Conservation (phyloP, 495 filamentous ascomycete genomes). For the Lasiosphaeris hirsuta region DNA sequence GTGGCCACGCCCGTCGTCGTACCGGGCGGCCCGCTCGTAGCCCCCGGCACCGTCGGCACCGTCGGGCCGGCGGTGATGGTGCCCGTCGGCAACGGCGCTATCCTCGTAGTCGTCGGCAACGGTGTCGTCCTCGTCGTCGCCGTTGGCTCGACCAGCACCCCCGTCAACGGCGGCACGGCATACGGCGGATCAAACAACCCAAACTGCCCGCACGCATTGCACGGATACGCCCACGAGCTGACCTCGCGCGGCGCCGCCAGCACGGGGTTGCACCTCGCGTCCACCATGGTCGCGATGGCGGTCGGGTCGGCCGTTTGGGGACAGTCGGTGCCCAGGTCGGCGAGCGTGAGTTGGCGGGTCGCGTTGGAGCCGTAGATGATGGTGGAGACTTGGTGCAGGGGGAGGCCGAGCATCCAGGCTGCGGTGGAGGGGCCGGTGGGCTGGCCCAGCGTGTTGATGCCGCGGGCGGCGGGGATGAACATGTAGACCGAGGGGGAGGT, state of each 20-base stretch:
- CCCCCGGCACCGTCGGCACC: too few relatives aligned
- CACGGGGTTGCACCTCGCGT: constrained; percentile 27
- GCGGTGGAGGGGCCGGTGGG: constrained; percentile 22
- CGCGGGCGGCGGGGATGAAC: constrained; percentile 27
- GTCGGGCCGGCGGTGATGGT: too few relatives aligned
- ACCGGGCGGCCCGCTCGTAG: too few relatives aligned
- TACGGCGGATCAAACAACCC: constrained; percentile 35
- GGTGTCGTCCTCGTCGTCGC: background rate
- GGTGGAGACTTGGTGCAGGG: constrained; percentile 30
- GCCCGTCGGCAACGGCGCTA: too few relatives aligned
- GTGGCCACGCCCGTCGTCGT: too few relatives aligned
- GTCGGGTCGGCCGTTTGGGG: constrained; percentile 19
- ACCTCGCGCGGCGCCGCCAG: constrained; percentile 27
- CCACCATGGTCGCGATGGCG: constrained; percentile 27
- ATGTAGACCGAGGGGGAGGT: constrained; percentile 42
- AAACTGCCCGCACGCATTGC: constrained; percentile 30
- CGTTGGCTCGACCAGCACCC: constrained; percentile 18
- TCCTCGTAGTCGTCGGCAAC: too few relatives aligned
- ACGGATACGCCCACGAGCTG: constrained; percentile 27
- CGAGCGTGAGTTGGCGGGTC: constrained; percentile 29
- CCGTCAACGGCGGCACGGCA: constrained; percentile 26
- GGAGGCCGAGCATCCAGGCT: constrained; percentile 23
- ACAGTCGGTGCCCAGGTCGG: constrained; percentile 32
- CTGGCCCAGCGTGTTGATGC: constrained; percentile 24
- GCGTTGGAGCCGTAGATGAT: constrained; percentile 12